Evolutionary conservation across 495 filamentous ascomycete species (phyloP), one percentile per base, ranked within the genome.

Genomic region (Hypoxylon cercidicola): DNA sequence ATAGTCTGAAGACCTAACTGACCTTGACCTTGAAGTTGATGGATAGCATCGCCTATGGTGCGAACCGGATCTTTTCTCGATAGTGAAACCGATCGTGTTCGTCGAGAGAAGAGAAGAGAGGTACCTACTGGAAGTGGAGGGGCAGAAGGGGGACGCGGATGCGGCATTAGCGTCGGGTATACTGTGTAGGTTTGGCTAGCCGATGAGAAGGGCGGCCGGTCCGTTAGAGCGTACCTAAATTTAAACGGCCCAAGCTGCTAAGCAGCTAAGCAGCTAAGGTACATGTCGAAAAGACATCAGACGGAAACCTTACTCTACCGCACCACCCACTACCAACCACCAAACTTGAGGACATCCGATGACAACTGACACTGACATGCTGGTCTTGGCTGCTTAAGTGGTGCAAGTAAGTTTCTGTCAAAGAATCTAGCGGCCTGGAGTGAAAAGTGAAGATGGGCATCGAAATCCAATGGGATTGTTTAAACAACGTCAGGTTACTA

Each of bases 321-420:
- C 11, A 47, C 25, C 25, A 13, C 40, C 40, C n/a, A 19, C 40
- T 3, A 43, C 15, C 40, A 43, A 20, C 15, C 40, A 43, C 16
- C 5, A 25, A 18, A 15, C 23, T 7, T 15, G 44, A 23, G 15
- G 18, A 51, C 15, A 60, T 62, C 52, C 35, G 63, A 66, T 61
- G 63, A 62, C 63, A 66, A 61, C 46, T 53, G 20, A 9, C 45
- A 66, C 44, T 57, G 63, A 62, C 63, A 66, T 41, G 47, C 15
- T 50, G 56, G 56, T 15, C 12, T 40, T 32, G 30, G 30, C 37
- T 40, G 4, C 50, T 39, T 60, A 55, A 15, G 30, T 44, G 40
- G 48, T 21, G 18, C 19, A 51, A 16, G 9, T 51, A 57, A 55
- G 46, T 61, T 61, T 53, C 57, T 61, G 63, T 61, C 63, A 66